These are phyloP conservation scores for Chalciporus sphaerocephalus DNA, from an alignment of 768 basidiomycete genomes.

Conservation along the genomic window DNA sequence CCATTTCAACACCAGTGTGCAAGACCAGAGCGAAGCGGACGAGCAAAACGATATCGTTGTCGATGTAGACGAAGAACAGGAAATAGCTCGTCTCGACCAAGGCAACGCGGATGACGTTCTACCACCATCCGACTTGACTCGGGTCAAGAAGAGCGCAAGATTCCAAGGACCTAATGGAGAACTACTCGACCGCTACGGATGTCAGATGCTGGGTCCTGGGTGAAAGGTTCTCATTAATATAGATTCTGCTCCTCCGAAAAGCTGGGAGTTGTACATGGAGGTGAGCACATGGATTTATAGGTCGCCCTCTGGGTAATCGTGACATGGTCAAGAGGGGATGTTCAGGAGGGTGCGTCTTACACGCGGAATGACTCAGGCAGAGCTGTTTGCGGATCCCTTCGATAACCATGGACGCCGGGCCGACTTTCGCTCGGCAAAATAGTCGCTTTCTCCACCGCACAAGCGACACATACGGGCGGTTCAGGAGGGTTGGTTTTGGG, in stretches of 20 bases:
- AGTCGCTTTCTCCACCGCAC: slow-evolving; percentile 6
- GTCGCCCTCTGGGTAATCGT: too few relatives aligned
- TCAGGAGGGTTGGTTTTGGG: slow-evolving; percentile 15
- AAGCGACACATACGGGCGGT: background rate
- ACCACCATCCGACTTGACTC: slow-evolving; percentile 1
- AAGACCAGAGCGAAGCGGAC: slow-evolving; percentile 10
- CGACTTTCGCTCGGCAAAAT: background rate
- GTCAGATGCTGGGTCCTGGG: slow-evolving; percentile 19
- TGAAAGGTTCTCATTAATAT: slow-evolving; percentile 9
- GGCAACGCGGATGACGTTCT: background rate
- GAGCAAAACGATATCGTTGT: slow-evolving; percentile 7
- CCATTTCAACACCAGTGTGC: slow-evolving; percentile 19
- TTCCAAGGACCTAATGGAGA: slow-evolving; percentile 21
- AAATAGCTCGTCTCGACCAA: slow-evolving; percentile 9
- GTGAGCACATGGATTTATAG: too few relatives aligned
- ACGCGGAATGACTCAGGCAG: background rate
- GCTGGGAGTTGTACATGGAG: too few relatives aligned
- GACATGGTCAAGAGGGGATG: background rate
- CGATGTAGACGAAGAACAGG: slow-evolving; percentile 17
- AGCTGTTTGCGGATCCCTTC: background rate
- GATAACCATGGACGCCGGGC: background rate
- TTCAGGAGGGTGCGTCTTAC: background rate
- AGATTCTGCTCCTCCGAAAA: background rate
- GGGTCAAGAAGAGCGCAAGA: background rate
- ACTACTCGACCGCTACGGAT: slow-evolving; percentile 15